Evolutionary conservation across 768 basidiomycete genomes (phyloP).

Genomic region (Phylloporus rhodoxanthus): DNA sequence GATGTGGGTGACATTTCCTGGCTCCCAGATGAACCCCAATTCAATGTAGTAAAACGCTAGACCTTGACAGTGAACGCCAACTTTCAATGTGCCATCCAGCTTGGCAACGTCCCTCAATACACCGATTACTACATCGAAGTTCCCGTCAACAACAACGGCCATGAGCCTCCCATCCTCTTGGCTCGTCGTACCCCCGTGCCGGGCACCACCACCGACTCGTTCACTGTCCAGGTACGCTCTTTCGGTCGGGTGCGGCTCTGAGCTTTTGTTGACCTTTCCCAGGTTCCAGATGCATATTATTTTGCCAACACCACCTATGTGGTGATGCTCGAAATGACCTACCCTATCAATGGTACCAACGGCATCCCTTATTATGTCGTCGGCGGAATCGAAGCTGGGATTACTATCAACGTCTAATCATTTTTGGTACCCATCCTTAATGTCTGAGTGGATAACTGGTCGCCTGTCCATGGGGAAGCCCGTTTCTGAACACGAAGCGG

Average conservation of each 20-base stretch:
- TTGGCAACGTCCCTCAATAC: slow-evolving; percentile 17
- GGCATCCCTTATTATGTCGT: slow-evolving; percentile 21
- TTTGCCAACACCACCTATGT: slow-evolving; percentile 16
- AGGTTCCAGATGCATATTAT: slow-evolving; percentile 25
- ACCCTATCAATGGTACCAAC: slow-evolving; percentile 14
- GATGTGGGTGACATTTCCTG: slow-evolving; percentile 13
- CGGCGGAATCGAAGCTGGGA: slow-evolving; percentile 12
- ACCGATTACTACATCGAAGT: slow-evolving; percentile 33
- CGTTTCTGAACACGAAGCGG: no score
- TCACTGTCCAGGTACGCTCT: slow-evolving; percentile 16
- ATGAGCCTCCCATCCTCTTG: slow-evolving; percentile 28
- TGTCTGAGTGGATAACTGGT: not conserved
- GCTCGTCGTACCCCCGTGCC: slow-evolving; percentile 14
- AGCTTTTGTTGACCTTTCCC: slow-evolving; percentile 2
- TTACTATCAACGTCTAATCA: slow-evolving; percentile 15
- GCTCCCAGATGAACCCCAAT: not conserved
- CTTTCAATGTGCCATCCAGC: slow-evolving; percentile 25
- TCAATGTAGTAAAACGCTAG: slow-evolving; percentile 11
- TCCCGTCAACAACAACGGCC: slow-evolving; percentile 27
- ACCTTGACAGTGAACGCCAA: slow-evolving; percentile 17
- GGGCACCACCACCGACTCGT: slow-evolving; percentile 7
- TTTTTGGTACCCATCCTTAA: not conserved
- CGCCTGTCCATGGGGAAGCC: no score
- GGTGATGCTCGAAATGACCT: slow-evolving; percentile 23
- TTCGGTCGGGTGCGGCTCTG: not conserved